Base-by-base conservation (phyloP, 495 filamentous ascomycete species). In the Jackrogersella minutella region DNA sequence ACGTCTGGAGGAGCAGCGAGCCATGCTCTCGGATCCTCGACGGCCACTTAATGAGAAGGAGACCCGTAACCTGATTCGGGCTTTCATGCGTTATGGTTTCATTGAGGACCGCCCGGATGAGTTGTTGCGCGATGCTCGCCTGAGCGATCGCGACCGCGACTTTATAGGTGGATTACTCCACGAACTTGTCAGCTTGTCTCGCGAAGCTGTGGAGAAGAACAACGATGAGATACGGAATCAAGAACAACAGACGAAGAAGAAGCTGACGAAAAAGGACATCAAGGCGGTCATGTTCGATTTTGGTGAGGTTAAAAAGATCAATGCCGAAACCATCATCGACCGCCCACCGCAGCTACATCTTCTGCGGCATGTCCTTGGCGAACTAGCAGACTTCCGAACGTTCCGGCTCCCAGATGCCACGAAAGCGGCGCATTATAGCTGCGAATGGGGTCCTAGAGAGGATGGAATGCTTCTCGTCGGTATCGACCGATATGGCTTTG, bases 401-500 rank as follows among this genome's bases (percentile, higher is more conserved):
- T 99, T 98, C 78, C 89, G 92, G 14, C 85, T 99, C 26, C 89
- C 92, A 3, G 93, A 97, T 74, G 95, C 95, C 2, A 90, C 90
- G 0, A 99, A 98, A 70, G 83, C 90, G 10, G 91, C 94, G 2
- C 78, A 83, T 61, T 99, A 97, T 73, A 88, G 87, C 36, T 97
- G 92, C 69, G 79, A 88, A 26, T 99, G 95, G 95, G 93, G 92
- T 50, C 85, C 93, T 3, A 86, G 88, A 43, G 96, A 99, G 78
- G 95, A 99, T 72, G 95, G 91, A 30, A 99, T 99, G 95, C 87
- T 99, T 41, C 91, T 93, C 57, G 86, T 97, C 26, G 95, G 95
- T 52, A 97, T 99, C 66, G 87, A 89, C 58, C 85, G 90, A 37
- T 94, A 98, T 73, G 95, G 95, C 1, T 97, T 96, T 74, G 95